Base-by-base conservation (phyloP, 495 filamentous ascomycete genomes). In the Aspergillus avenaceus region DNA sequence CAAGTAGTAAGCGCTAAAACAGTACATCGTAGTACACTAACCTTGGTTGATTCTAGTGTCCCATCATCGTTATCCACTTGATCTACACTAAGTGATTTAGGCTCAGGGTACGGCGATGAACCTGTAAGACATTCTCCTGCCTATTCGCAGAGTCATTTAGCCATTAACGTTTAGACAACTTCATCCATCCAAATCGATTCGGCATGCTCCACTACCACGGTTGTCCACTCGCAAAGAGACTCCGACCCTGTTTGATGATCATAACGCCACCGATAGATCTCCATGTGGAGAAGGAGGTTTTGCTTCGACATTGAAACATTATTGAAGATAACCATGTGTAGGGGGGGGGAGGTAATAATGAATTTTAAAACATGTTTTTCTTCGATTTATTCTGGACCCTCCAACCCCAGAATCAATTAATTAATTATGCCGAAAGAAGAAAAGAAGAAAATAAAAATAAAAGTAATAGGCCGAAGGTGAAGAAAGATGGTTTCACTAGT, bases 161-260 rank as follows among this genome's bases (percentile, higher is more conserved):
- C n/a, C n/a, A n/a, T n/a, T n/a, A n/a, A n/a, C n/a, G n/a, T n/a
- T n/a, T n/a, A n/a, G n/a, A n/a, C n/a, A n/a, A n/a, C n/a, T n/a
- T n/a, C n/a, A n/a, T 31, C 3, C 9, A 34, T 16, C 18, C 16
- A 38, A 38, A 19, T 19, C 6, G 34, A 38, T 38, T 38, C n/a
- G 34, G 34, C 21, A 38, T 21, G 3, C 6, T 21, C 42, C 42
- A 25, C n/a, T 8, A n/a, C 8, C 16, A 59, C 51, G 51, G 29
- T 49, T 45, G 27, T 48, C 43, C 13, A 44, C 25, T 42, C 45
- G 46, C 45, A 48, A 41, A n/a, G n/a, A n/a, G n/a, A n/a, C n/a
- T n/a, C n/a, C n/a, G 51, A 53, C 54, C 46, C 48, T 58, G 41
- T 41, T 25, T 49, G 54, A 57, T 57, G 54, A 57, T 57, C 54